Conservation (phyloP, 345 rosid genomes). For the Brassica nigra region DNA sequence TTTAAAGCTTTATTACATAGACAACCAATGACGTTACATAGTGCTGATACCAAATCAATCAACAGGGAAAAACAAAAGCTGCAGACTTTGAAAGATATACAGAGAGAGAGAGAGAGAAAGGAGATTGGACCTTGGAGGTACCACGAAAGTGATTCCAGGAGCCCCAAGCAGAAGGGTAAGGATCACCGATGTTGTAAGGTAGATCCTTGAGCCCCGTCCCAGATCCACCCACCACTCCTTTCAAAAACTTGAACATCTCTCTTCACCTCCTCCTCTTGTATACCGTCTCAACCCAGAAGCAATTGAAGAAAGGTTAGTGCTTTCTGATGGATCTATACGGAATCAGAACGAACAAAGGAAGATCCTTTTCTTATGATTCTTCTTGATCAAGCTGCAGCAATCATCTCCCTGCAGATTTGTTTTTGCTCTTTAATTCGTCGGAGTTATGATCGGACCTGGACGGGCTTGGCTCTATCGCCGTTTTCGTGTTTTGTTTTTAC, state of each 20-base stretch:
- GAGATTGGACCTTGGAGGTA: constrained; percentile 65
- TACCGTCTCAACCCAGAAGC: background rate
- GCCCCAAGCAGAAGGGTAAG: constrained; percentile 92
- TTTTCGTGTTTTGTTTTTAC: constrained; percentile 10
- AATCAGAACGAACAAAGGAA: constrained; percentile 18
- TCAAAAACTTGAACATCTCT: constrained; percentile 82
- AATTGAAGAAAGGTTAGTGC: constrained; percentile 7
- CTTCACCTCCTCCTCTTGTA: constrained; percentile 10
- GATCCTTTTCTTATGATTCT: background rate
- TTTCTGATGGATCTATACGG: constrained; percentile 15
- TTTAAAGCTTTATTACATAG: background rate
- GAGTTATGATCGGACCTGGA: constrained; percentile 34
- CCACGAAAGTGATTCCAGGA: constrained; percentile 96
- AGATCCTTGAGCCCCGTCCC: constrained; percentile 95
- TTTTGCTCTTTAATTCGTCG: constrained; percentile 27
- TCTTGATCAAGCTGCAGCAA: constrained; percentile 20
- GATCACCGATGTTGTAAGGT: constrained; percentile 90
- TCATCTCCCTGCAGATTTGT: constrained; percentile 31
- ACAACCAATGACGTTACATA: too few species aligned
- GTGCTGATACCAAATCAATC: background rate
- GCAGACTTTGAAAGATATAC: background rate
- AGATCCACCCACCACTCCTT: constrained; percentile 95
- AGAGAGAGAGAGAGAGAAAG: background rate
- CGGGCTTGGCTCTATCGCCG: constrained; percentile 21
- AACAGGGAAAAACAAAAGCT: background rate